Base-by-base conservation (phyloP, 805 yeast genomes). In the Gaillardinia entomophila region DNA sequence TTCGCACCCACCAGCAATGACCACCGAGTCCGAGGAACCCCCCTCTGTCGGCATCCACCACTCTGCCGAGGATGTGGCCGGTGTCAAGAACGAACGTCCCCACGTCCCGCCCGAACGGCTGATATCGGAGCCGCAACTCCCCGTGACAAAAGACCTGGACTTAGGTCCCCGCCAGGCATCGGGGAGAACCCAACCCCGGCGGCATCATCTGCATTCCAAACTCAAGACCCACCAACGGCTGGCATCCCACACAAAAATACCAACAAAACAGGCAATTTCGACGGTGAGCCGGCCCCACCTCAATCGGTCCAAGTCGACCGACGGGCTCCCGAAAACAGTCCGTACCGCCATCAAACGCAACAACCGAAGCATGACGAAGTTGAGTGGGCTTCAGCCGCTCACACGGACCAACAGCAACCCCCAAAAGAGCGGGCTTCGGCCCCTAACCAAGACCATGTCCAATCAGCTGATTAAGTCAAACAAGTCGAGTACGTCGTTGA, bases 271-370 rank as follows among this genome's bases (percentile, higher is more conserved):
- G n/a, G n/a, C n/a, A n/a, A n/a, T n/a, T n/a, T n/a, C n/a, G n/a
- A n/a, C n/a, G n/a, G n/a, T n/a, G n/a, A n/a, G n/a, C 6, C 30
- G 66, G 24, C 71, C 70, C 4, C 35, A 47, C 17, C 46, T 66
- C 29, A 55, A 51, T 40, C 42, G 70, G 33, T 62, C 69, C 14
- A 65, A 62, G 32, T 63, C 70, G 7, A 54, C 68, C 2, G 71
- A 66, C 34, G 69, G 64, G 1, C 49, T 65, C 13, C 34, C 51
- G 7, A 48, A 57, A 27, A 38, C 54, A 13, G 27, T 49, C 15
- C 35, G 41, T n/a, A 41, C 48, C 3, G 45, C 45, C 3, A 36
- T 58, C 20, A 61, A 53, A 27, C 40, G 68, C 26, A 62, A 53
- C 37, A 60, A 56, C 41, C 43, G 66, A 18, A 62, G 69, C 2